Percentiles rank a stretch among this genome's conserved stretches.
Conservation (phyloP, 2,329 filamentous ascomycete species). For the Ophiostoma sp. region DNA sequence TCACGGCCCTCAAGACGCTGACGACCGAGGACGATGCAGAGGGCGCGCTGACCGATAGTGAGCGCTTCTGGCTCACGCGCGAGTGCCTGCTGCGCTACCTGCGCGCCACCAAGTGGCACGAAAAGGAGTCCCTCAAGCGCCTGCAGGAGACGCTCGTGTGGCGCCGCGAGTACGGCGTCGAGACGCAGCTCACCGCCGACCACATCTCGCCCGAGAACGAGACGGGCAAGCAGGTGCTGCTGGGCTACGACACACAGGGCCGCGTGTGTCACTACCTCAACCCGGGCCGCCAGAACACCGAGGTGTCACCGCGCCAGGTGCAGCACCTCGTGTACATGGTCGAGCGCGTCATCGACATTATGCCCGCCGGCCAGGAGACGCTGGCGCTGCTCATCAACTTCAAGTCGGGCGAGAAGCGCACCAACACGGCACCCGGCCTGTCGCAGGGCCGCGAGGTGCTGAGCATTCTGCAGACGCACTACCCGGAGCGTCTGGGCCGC, state of each 20-base stretch:
- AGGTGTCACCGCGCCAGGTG: slow-evolving; percentile 76
- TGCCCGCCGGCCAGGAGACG: slow-evolving; percentile 81
- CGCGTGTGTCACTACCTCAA: slow-evolving; percentile 89
- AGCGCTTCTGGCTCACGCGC: slow-evolving; percentile 83
- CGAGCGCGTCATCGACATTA: slow-evolving; percentile 80
- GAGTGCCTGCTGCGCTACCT: slow-evolving; percentile 93
- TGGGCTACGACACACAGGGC: slow-evolving; percentile 79
- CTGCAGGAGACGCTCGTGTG: slow-evolving; percentile 75
- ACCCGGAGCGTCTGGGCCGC: slow-evolving; percentile 83
- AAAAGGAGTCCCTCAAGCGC: slow-evolving; percentile 70
- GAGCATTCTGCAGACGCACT: slow-evolving; percentile 88
- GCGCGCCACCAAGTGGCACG: slow-evolving; percentile 85
- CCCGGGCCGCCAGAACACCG: slow-evolving; percentile 88
- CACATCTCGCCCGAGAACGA: slow-evolving; percentile 92
- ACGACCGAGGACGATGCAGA: slow-evolving; percentile 47
- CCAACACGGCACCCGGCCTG: slow-evolving; percentile 67
- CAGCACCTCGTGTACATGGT: slow-evolving; percentile 96
- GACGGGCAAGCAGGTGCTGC: slow-evolving; percentile 87
- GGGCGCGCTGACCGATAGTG: slow-evolving; percentile 65
- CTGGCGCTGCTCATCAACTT: slow-evolving; percentile 88
- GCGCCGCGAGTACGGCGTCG: slow-evolving; percentile 82
- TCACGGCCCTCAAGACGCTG: slow-evolving; percentile 63
- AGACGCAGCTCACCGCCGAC: slow-evolving; percentile 68
- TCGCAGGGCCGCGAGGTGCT: slow-evolving; percentile 77
- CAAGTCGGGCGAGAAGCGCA: slow-evolving; percentile 68